Base-by-base conservation (phyloP, 228 moss, liverwort and hornwort species). In the Sphagnum fallax region DNA sequence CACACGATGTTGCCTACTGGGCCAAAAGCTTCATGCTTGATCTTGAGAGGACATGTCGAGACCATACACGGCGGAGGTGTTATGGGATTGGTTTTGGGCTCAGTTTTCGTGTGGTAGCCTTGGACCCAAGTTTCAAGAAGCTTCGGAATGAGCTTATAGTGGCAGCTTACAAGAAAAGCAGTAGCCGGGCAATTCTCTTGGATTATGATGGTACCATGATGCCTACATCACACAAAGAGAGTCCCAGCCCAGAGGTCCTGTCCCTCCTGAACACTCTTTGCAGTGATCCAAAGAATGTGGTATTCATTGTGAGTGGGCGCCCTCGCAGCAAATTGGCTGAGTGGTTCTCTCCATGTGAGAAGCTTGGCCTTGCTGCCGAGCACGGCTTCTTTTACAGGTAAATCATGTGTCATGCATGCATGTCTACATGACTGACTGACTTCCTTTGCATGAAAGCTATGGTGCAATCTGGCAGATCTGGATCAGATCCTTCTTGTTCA, bases 361-460 rank as follows among this genome's bases (percentile, higher is more conserved):
- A 77, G 63, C 61, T 84, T 60, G 83, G 83, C 49, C 75, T 84
- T 70, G 83, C 83, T 58, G 83, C 80, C 10, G 83, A 84, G 75
- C 83, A 84, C 72, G 83, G 83, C 69, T 84, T 77, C 77, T 80
- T 80, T 73, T 84, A 80, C 83, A 84, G 83, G 83, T 84, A 55
- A 8, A 8, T 55, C 12, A 55, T 12, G 12, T 55, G 55, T 16
- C 47, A 48, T 63, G 10, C 63, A 10, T 60, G 16, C 16, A 5
- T 32, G 32, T 32, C 32, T 32, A 32, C 32, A 32, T 32, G 32
- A 32, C 32, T 32, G 32, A 32, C 32, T 32, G 32, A 32, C 32
- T 32, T 32, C 32, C 3, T 32, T 32, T 32, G 32, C 32, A 32
- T 32, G 32, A 32, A 32, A 32, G 32, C 32, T 32, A 32, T 32